Base-by-base conservation (phyloP, 495 filamentous ascomycete species). In the Penicillium goetzii region DNA sequence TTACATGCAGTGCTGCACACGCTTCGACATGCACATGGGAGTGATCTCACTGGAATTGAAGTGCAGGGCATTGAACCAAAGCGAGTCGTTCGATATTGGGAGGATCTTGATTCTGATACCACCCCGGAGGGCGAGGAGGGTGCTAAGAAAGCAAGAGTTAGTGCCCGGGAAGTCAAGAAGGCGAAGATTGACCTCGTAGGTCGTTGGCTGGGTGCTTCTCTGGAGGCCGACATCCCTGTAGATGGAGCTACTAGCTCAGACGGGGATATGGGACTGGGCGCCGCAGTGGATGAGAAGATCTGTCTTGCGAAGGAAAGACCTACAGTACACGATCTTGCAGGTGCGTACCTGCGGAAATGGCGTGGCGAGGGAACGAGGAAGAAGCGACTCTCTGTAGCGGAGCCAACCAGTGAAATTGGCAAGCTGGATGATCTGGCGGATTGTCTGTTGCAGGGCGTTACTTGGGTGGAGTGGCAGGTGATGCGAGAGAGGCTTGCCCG, bases 371-470 rank as follows among this genome's bases (percentile, higher is more conserved):
- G 49, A 45, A 67, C 63, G 59, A 66, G 57, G 54, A 72, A 61
- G 45, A 78, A 64, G 61, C 36, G 43, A 33, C 2, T 32, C 12
- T 53, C 28, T 28, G 23, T 61, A 28, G 57, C 6, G 23, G 65
- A 67, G 43, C 63, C 69, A 14, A 64, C 64, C 12, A 30, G 41
- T 47, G 68, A 73, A 61, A 66, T 82, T 33, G 77, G 73, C 21
- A 98, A 98, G 74, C 68, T 96, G 65, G 94, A 98, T 78, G 94
- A 98, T 81, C 78, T 98, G 64, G 90, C 92, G 7, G 94, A 98
- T 84, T 91, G 90, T 74, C 74, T 97, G 33, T 69, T 97, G 64
- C 94, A 98, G 77, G 95, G 89, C 0, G 77, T 92, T 64, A 89
- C 92, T 11, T 97, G 91, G 90, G 73, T 93, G 54, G 82, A 89